A percentile compares a stretch with the other conserved stretches of the same genome.
Evolutionary conservation across 345 rosid genomes (phyloP).

Genomic region (Heritiera littoralis): DNA sequence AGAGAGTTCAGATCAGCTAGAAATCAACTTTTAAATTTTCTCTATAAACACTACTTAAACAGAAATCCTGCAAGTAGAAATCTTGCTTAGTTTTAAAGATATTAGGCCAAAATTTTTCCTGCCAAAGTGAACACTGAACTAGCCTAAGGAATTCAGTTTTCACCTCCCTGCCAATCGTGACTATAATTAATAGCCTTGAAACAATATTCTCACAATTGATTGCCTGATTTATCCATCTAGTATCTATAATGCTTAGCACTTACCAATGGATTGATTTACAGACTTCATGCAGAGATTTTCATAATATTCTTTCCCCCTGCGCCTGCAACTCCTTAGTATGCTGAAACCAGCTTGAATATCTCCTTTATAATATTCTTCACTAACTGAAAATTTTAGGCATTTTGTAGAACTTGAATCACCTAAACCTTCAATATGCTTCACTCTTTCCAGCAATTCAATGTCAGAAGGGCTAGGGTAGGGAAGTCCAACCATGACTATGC

Average conservation of each 20-base stretch:
- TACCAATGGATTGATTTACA: conserved; percentile 92
- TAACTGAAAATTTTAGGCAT: conserved; percentile 29
- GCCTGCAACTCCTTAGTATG: conserved; percentile 69
- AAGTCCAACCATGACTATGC: conserved; percentile 95
- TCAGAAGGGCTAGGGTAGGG: conserved; percentile 89
- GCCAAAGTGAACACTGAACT: neutral
- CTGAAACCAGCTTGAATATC: conserved; percentile 64
- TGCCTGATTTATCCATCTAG: neutral
- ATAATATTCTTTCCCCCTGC: conserved; percentile 84
- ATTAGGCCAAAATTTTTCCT: neutral
- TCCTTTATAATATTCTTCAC: conserved; percentile 41
- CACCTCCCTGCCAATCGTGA: neutral
- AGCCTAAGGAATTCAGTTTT: neutral
- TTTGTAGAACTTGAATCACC: conserved; percentile 48
- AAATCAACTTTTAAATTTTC: neutral
- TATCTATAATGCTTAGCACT: conserved; percentile 26
- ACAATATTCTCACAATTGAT: neutral
- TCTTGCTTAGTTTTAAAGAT: neutral
- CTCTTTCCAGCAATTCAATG: conserved; percentile 80
- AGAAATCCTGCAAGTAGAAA: conserved; percentile 1
- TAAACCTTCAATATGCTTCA: conserved; percentile 78
- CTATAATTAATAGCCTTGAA: neutral
- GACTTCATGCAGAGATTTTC: conserved; percentile 98
- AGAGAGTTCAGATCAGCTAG: conserved; percentile 2
- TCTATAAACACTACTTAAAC: neutral